Percentiles rank a stretch among this genome's conserved stretches.
These are phyloP conservation scores for Myriangium duriaei DNA, from an alignment of 2,329 filamentous ascomycete genomes.

Conservation along the genomic window DNA sequence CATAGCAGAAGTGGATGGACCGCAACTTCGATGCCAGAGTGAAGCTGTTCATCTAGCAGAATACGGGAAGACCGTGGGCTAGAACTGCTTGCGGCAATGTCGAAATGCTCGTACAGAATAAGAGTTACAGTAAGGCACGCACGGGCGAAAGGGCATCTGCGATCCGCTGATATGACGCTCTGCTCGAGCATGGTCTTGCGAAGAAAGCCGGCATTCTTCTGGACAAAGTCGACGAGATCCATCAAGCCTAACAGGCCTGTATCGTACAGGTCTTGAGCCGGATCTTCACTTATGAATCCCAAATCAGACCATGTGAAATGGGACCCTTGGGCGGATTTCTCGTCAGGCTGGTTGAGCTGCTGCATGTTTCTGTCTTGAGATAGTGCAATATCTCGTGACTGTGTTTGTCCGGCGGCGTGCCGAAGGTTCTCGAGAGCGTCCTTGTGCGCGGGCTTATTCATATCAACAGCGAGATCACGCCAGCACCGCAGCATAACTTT, in stretches of 20 bases:
- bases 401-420: neutral
- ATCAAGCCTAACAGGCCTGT: conserved; percentile 92
- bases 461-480: conserved; percentile 71
- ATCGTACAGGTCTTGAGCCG: conserved; percentile 69
- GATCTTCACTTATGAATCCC: conserved; percentile 84
- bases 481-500: conserved; percentile 66
- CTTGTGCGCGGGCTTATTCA: conserved; percentile 79
- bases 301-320: conserved; percentile 89
- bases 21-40: conserved; percentile 66
- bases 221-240: conserved; percentile 88
- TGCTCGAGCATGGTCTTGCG: conserved; percentile 89
- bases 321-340: conserved; percentile 67
- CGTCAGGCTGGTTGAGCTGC: conserved; percentile 14
- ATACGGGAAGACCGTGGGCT: conserved; percentile 11
- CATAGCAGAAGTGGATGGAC: conserved; percentile 82
- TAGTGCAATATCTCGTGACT: neutral
- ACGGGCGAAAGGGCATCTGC: conserved; percentile 76
- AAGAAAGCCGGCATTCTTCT: conserved; percentile 82
- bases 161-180: conserved; percentile 53
- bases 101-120: conserved; percentile 89
- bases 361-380: conserved; percentile 44
- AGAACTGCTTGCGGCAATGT: conserved; percentile 49
- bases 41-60: conserved; percentile 52
- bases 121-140: conserved; percentile 78
- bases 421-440: conserved; percentile 72